Evolutionary conservation across 495 filamentous ascomycete species (phyloP), one percentile per base, ranked within the genome.

Genomic region (Bacidia rubella): DNA sequence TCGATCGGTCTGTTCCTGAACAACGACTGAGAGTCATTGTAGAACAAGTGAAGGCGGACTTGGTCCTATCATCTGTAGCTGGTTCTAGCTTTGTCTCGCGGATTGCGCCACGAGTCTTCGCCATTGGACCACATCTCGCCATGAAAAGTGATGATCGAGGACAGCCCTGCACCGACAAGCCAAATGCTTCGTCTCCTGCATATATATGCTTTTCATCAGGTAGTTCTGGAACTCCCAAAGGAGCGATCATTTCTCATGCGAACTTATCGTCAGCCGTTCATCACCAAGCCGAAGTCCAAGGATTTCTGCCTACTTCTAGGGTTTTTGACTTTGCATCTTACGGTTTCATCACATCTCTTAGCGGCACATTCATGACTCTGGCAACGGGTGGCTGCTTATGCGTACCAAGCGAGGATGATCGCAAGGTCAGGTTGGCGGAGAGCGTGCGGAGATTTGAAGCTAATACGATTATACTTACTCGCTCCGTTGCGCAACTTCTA

Each of bases 301-400:
- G 49, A 11, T 60, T 74, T 60, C 56, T 62, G n/a, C 47, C 57
- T 2, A 56, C 65, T 0, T 65, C 70, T 3, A 55, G 75, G 19
- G 66, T 66, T 1, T 72, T 76, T 50, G 72, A 77, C 45, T 78
- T 76, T 49, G 74, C 75, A 2, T 74, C 75, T 0, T 65, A 75
- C 38, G 73, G 69, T 0, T 78, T 78, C 47, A 74, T 76, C 58
- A 72, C 70, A 17, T 68, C 68, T 20, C 60, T 77, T 26, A 54
- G 70, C 60, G 73, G 76, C 53, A 66, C 70, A 2, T 62, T 76
- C 15, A 69, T 65, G 5, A 68, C 72, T 5, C 56, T 77, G 12
- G 71, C 74, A 52, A 49, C 66, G 17, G 80, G 81, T 21, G 81
- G 73, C 22, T 76, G 70, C 49, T 63, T 81, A 2, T 85, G 81